Evolutionary conservation across 1,139 yeast genomes (phyloP), one percentile per base, ranked within the genome.

Genomic region (Nakaseomyces kungkrabaensis): DNA sequence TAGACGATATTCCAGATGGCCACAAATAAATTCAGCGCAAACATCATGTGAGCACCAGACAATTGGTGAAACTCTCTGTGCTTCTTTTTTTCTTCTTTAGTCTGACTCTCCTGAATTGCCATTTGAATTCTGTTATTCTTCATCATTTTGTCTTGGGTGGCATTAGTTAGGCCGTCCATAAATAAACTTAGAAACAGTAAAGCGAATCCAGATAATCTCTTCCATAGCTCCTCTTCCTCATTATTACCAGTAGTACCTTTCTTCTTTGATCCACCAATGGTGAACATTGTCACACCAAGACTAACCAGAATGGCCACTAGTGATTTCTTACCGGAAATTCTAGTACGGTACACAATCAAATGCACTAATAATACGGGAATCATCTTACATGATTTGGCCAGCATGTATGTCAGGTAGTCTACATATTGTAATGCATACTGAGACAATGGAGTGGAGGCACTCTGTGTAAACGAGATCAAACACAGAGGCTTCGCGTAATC

Each of bases 351-450:
- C 26, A 86, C 63, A n/a, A 81, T 59, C 54, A 83, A 70, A 61
- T 89, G 97, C 3, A 92, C 84, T 36, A 86, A 66, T 85, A 92
- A 82, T 26, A 90, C 95, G 0, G 99, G 99, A 34, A 92, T 79
- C 65, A 92, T 75, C 62, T 92, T 92, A 66, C 98, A 92, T 48
- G 96, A 85, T 65, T 92, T 92, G 38, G 97, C 96, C 54, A 92
- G 74, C 57, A 92, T 75, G 59, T 79, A 83, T 0, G 95, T 85
- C 62, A 92, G 72, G 63, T 87, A 92, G 64, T 88, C 96, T 43
- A 92, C 94, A 63, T 92, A 88, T 48, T 77, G 74, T 54, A 92
- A 72, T 10, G 96, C 80, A 47, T 53, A 81, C 72, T 67, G 85
- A 77, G 37, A 95, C 85, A 57, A 85, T 67, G 97, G 97, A 1